Evolutionary conservation across 1,284 basidiomycete genomes (phyloP), one percentile per base, ranked within the genome.

Genomic region (Heliocybe sulcata): DNA sequence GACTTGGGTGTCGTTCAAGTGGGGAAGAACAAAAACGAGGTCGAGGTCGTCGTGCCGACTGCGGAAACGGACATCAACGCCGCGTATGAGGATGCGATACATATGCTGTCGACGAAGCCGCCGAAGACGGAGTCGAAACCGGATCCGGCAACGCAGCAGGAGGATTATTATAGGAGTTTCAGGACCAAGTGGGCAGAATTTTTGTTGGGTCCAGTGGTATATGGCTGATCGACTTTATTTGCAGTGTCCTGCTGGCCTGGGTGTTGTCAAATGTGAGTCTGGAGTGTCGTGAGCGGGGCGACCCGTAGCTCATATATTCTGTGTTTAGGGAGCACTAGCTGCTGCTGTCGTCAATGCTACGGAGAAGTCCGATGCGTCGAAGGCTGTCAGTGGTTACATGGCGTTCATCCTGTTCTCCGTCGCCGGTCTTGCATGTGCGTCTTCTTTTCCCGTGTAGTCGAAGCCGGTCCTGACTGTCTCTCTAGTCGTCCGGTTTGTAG

Each of bases 91-190:
- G 88, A 92, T 58, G 94, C 94, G 2, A 80, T 93, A 45, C 82
- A 86, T 62, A 81, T 92, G 11, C 68, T 96, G 52, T 78, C 80
- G 27, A 82, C 73, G 51, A 92, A 92, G 69, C 77, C 89, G 33
- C 88, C 87, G 0, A 89, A 89, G 66, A 77, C 72, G 53, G 84
- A 86, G 47, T 65, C 72, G 33, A 85, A 79, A 58, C 77, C 77
- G 0, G 85, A 92, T 66, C 67, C 71, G n/a, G 72, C 77, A 59
- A 90, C 87, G 25, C 72, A 81, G 60, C 87, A 94, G 68, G 92
- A 94, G 67, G 94, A 97, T 72, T 94, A 91, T 68, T 96, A 95
- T 68, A 76, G 85, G 64, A 82, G 79, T 29, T 93, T 96, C 71
- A 80, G 94, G 61, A 96, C 94, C 1, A 96, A 95, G 76, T 84